phyloP scores from a whole-genome alignment of 768 basidiomycete species.

The Amanita jacksonii region DNA sequence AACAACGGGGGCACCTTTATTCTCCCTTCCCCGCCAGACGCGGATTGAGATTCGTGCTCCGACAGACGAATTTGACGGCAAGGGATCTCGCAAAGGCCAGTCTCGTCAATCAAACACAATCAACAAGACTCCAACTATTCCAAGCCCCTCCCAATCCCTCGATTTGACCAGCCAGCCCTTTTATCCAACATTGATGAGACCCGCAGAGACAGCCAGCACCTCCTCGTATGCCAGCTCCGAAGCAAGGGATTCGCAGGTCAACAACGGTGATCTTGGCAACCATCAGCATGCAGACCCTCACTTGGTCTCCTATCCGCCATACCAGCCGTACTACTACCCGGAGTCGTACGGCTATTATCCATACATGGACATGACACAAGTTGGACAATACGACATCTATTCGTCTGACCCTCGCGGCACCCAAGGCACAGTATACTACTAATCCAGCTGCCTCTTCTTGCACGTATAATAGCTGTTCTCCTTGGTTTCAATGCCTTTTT shows the following conservation, averaged over 20 bases:
- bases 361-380: conserved; percentile 61
- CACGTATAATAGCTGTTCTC: conserved; percentile 3
- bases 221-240: conserved; percentile 14
- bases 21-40: conserved; percentile 63
- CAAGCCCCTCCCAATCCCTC: conserved; percentile 32
- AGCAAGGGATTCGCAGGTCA: conserved; percentile 16
- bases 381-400: conserved; percentile 61
- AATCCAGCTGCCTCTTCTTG: conserved; percentile 20
- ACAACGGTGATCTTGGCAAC: conserved; percentile 14
- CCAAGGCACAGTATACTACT: conserved; percentile 55
- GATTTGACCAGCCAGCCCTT: conserved; percentile 17
- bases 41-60: conserved; percentile 71
- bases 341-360: conserved; percentile 57
- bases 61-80: conserved; percentile 20
- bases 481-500: conserved; percentile 16
- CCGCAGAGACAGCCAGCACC: conserved; percentile 15
- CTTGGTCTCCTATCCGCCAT: conserved; percentile 49
- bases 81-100: conserved; percentile 18
- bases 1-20: conserved; percentile 57
- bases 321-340: conserved; percentile 64
- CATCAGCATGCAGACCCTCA: conserved; percentile 17
- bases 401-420: conserved; percentile 36
- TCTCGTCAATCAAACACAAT: conserved; percentile 17
- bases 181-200: conserved; percentile 17
- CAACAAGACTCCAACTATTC: conserved; percentile 18